These are phyloP conservation scores for Penstemon barbatus DNA, from an alignment of 257 asterid genomes.

Conservation along the genomic window DNA sequence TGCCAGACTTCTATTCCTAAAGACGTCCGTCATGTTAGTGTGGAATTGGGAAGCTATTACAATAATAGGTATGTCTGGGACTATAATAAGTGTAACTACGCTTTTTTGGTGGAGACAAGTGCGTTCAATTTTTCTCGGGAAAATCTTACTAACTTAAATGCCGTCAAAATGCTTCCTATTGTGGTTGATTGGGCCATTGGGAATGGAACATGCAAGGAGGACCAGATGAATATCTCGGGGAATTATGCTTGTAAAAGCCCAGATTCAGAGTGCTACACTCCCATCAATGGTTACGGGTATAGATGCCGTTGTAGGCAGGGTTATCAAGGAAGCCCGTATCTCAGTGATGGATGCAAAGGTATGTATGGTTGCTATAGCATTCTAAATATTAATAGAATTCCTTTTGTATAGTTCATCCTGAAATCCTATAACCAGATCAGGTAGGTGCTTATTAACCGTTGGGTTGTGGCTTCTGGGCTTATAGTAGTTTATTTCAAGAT, in stretches of 20 bases:
- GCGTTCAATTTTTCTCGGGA: slow-evolving; percentile 21
- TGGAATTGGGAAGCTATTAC: neutral
- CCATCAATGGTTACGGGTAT: slow-evolving; percentile 27
- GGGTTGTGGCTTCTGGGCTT: no score
- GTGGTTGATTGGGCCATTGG: slow-evolving; percentile 44
- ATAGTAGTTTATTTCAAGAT: no score
- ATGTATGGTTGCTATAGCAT: slow-evolving; percentile 26
- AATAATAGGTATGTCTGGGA: no score
- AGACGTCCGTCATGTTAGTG: slow-evolving; percentile 18
- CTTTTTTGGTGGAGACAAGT: slow-evolving; percentile 29
- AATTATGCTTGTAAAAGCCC: slow-evolving; percentile 28
- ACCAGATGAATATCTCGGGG: slow-evolving; percentile 7
- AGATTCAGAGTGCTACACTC: slow-evolving; percentile 19
- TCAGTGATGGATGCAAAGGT: slow-evolving; percentile 27
- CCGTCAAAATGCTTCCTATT: slow-evolving; percentile 19
- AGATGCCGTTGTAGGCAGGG: slow-evolving; percentile 35
- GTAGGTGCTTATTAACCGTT: no score
- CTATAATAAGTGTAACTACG: slow-evolving; percentile 27
- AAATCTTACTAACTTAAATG: slow-evolving; percentile 9
- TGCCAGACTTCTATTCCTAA: slow-evolving; percentile 31
- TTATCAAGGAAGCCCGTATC: slow-evolving; percentile 37
- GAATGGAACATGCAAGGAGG: slow-evolving; percentile 26
- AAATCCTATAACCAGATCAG: no score
- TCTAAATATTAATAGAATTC: neutral
- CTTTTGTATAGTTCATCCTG: no score